Base-by-base conservation (phyloP, 1,284 basidiomycete genomes). In the Fomitiporia mediterranea region DNA sequence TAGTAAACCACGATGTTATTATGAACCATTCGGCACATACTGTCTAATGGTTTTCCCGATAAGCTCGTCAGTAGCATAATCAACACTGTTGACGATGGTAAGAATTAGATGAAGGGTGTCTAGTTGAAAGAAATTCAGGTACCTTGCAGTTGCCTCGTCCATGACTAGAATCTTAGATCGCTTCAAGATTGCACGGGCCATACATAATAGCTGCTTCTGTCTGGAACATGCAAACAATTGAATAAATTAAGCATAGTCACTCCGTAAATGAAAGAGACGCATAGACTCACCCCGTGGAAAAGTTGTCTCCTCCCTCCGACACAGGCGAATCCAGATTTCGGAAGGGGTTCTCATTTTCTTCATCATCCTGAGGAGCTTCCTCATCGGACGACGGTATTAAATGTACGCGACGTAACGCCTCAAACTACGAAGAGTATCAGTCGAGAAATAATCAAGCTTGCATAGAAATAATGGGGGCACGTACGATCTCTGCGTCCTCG, bases 301-400 rank as follows among this genome's bases (percentile, higher is more conserved):
- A 96, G 71, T 96, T 97, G 43, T 95, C 93, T n/a, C 93, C 93
- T 1, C 87, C 87, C 70, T 92, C 91, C 1, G 88, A 89, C 7
- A 97, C 93, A 11, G 82, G 70, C 0, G 88, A 91, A 59, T 93
- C 90, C 1, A 98, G 77, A 67, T 93, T 84, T 30, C 83, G 81
- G 81, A 97, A 97, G 3, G 92, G 83, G 61, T 94, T 94, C 34
- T 72, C 77, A 65, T 96, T 96, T 9, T 4, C n/a, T 56, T 91
- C 73, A 3, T 76, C 77, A 6, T 73, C 72, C 17, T 73, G 74
- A 40, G 81, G 82, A 15, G 74, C 78, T 0, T 71, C 67, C 3
- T 72, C 70, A 4, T 46, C 44, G 25, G 25, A 27, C 9, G 44
- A 76, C 0, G 84, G 83, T 55, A 97, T 86, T 30, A 96, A 77